Conservation (phyloP, 371 early-diverging fungal species). For the Apophysomyces trapeziformis region DNA sequence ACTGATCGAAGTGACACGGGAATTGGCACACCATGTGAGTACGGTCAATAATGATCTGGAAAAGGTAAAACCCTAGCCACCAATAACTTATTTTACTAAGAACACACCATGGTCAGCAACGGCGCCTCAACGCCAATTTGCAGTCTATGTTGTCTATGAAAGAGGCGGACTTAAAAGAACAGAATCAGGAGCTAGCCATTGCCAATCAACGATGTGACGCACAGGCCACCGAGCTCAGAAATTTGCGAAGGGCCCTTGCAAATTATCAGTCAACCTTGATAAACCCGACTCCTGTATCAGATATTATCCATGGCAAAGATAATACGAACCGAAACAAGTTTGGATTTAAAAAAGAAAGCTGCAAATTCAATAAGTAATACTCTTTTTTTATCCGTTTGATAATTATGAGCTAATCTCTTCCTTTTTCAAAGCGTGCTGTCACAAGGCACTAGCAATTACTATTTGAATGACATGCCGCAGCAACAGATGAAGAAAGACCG, state of each 20-base stretch:
- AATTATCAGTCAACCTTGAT: constrained; percentile 12
- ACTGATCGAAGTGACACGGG: constrained; percentile 26
- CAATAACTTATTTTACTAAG: not conserved
- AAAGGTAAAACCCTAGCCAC: constrained; percentile 22
- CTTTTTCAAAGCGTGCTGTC: not conserved
- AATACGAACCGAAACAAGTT: not conserved
- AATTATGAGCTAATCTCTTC: not conserved
- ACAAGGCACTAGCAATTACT: not conserved
- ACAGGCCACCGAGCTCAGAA: constrained; percentile 25
- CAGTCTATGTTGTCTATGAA: constrained; percentile 33
- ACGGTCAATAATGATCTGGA: constrained; percentile 17
- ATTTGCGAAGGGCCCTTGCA: constrained; percentile 9
- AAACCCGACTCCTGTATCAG: constrained; percentile 1
- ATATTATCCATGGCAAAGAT: not conserved
- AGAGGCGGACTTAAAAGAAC: constrained; percentile 35
- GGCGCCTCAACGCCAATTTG: constrained; percentile 22
- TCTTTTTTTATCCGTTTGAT: not conserved
- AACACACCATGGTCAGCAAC: constrained; percentile 18
- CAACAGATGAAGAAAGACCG: not conserved
- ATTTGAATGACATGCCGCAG: not conserved
- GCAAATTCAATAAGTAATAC: not conserved
- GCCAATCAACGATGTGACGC: constrained; percentile 26
- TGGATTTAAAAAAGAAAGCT: not conserved
- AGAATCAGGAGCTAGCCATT: constrained; percentile 23
- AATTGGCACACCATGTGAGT: constrained; percentile 20